Conservation (phyloP, 78 protist genomes). For the Protostelium mycophagum region DNA sequence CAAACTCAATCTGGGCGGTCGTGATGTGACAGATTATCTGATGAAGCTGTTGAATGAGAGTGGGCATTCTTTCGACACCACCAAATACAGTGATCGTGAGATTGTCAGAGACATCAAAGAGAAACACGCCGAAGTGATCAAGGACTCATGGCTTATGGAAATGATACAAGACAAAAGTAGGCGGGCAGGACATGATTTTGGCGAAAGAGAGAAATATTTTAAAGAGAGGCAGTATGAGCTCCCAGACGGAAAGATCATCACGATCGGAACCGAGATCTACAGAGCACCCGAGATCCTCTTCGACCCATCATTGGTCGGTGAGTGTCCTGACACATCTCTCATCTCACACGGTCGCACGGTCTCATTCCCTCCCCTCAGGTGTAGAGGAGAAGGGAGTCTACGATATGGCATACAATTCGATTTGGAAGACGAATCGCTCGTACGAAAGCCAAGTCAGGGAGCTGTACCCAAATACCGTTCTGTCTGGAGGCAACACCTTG, state of each 20-base stretch:
- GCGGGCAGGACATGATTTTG: conserved; percentile 13
- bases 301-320: conserved; percentile 87
- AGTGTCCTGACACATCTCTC: no score
- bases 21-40: conserved; percentile 89
- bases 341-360: no score
- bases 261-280: conserved; percentile 85
- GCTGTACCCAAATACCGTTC: conserved; percentile 84
- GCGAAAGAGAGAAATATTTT: neutral
- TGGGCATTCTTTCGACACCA: conserved; percentile 93
- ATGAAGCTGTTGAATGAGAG: conserved; percentile 85
- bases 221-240: conserved; percentile 77
- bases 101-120: conserved; percentile 94
- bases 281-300: conserved; percentile 90
- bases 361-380: no score
- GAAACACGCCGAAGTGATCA: no score
- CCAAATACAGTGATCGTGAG: conserved; percentile 92
- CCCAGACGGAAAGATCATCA: conserved; percentile 86
- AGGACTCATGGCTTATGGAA: no score
- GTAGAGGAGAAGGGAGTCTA: conserved; percentile 78
- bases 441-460: conserved; percentile 87
- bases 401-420: conserved; percentile 54
- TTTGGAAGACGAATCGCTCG: conserved; percentile 77
- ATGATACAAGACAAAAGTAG: conserved; percentile 67
- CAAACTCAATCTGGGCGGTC: conserved; percentile 91
- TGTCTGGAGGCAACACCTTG: conserved; percentile 93